Base-by-base conservation (phyloP, 2,329 filamentous ascomycete species). In the Trichoderma endophyticum region DNA sequence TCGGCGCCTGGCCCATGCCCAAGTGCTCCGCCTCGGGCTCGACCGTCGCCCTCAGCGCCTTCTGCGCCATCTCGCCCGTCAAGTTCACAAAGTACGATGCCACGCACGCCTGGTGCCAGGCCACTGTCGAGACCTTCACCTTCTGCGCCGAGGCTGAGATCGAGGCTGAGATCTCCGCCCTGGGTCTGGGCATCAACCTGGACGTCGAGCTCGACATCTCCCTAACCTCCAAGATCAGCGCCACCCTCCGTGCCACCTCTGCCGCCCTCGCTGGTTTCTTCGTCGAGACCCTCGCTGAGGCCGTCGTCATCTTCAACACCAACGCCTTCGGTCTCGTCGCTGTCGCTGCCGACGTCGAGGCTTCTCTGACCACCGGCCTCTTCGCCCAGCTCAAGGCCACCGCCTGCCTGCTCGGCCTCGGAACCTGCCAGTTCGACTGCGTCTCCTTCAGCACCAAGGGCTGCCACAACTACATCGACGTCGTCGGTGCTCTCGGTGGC, bases 221-320 rank as follows among this genome's bases (percentile, higher is more conserved):
- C 11, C 14, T 60, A 6, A 14, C 34, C n/a, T 74, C 74, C 71
- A 59, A 73, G 71, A 75, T 80, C 73, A 81, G 78, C 72, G 75
- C 73, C 32, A 74, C 74, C 14, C 78, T 82, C 70, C 81, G 81
- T 75, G 75, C 76, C 69, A 75, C 77, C 73, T 76, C 75, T 62
- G 80, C 77, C 59, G 81, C 76, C 60, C 80, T 82, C 14, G 71
- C 73, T 3, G 78, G 77, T 64, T 79, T 82, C 59, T 81, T 81
- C 77, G 71, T 82, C 57, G 76, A 77, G 70, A 75, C 65, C 57
- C 73, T 74, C n/a, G 67, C 73, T 30, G 77, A 81, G 32, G 81
- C 81, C 30, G 78, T 80, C 32, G 73, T 77, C 18, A 78, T 82
- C 73, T 82, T 82, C 79, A 82, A 82, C 78, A 82, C 81, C 59